phyloP scores from a whole-genome alignment of 371 early-diverging fungal genomes.

The Apophysomyces sp. region DNA sequence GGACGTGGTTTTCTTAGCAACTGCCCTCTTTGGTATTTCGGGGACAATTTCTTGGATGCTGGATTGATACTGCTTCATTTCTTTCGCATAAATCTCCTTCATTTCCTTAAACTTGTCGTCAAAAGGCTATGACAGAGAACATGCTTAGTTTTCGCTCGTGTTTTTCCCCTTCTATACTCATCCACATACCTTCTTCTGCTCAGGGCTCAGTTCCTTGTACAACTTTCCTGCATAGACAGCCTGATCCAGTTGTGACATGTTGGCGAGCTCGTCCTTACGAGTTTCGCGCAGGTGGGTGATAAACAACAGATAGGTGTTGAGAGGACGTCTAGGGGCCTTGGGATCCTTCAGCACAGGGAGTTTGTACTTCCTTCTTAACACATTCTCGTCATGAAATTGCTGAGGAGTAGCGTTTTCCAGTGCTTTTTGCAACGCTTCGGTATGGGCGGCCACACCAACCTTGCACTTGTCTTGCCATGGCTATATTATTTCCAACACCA shows the following conservation, averaged over 20 bases:
- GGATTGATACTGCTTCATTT: conserved; percentile 7
- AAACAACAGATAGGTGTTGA: conserved; percentile 43
- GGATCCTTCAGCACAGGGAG: conserved; percentile 58
- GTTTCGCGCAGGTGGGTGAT: conserved; percentile 27
- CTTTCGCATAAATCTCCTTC: conserved; percentile 1
- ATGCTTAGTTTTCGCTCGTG: too few relatives aligned
- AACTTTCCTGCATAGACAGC: conserved; percentile 24
- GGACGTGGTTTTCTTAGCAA: too few relatives aligned
- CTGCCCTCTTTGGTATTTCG: too few relatives aligned
- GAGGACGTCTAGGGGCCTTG: conserved; percentile 58
- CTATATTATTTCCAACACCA: conserved; percentile 7
- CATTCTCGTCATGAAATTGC: conserved; percentile 51
- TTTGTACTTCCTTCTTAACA: conserved; percentile 46
- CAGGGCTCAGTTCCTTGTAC: conserved; percentile 17
- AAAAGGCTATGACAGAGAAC: conserved; percentile 9
- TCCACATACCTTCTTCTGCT: conserved; percentile 27
- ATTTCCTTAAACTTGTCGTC: conserved; percentile 3
- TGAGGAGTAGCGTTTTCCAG: conserved; percentile 47
- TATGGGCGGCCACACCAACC: conserved; percentile 22
- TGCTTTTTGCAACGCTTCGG: conserved; percentile 28
- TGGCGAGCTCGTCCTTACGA: conserved; percentile 13
- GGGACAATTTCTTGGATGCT: too few relatives aligned
- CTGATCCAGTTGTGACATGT: conserved; percentile 28
- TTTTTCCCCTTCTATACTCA: not conserved
- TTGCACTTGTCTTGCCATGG: conserved; percentile 32